Evolutionary conservation across 1,139 yeast genomes (phyloP).

Genomic region (Diutina sp.): DNA sequence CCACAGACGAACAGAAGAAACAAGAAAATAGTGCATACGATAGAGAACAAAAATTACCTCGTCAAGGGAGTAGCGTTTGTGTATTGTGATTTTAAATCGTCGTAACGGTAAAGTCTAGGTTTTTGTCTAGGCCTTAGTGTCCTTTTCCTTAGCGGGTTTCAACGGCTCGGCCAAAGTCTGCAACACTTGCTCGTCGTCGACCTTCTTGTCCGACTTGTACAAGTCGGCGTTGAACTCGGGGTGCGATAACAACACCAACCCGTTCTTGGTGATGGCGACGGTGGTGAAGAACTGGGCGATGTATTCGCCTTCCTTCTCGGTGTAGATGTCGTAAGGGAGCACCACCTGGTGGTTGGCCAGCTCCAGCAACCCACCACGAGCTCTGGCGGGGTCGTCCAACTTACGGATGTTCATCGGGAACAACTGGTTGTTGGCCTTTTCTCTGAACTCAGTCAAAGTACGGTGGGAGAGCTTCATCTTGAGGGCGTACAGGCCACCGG

Average conservation of each 20-base stretch:
- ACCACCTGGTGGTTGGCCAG: conserved; percentile 59
- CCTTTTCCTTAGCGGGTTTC: conserved; percentile 25
- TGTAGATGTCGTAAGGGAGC: conserved; percentile 56
- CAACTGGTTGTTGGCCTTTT: conserved; percentile 43
- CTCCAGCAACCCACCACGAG: conserved; percentile 68
- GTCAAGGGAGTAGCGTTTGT: no score
- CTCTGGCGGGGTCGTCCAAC: conserved; percentile 58
- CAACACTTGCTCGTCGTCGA: conserved; percentile 40
- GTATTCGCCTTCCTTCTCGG: conserved; percentile 56
- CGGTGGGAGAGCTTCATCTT: conserved; percentile 65
- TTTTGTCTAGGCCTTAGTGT: not conserved
- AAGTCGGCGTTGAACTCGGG: conserved; percentile 39
- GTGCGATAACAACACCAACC: conserved; percentile 53
- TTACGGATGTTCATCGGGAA: conserved; percentile 65
- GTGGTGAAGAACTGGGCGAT: conserved; percentile 72
- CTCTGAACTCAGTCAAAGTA: conserved; percentile 50
- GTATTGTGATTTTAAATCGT: no score
- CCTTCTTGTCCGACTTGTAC: conserved; percentile 46
- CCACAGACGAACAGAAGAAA: no score
- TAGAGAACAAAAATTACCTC: no score
- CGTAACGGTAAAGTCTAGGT: not conserved
- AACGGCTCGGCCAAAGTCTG: conserved; percentile 42
- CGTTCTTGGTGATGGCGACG: conserved; percentile 63
- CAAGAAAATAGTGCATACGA: no score
- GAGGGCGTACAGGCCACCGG: conserved; percentile 56